A percentile compares a stretch with the other conserved stretches of the same genome.
These are phyloP conservation scores for Saccharum spontaneum DNA, from an alignment of 176 grass and related monocot genomes.

Conservation along the genomic window DNA sequence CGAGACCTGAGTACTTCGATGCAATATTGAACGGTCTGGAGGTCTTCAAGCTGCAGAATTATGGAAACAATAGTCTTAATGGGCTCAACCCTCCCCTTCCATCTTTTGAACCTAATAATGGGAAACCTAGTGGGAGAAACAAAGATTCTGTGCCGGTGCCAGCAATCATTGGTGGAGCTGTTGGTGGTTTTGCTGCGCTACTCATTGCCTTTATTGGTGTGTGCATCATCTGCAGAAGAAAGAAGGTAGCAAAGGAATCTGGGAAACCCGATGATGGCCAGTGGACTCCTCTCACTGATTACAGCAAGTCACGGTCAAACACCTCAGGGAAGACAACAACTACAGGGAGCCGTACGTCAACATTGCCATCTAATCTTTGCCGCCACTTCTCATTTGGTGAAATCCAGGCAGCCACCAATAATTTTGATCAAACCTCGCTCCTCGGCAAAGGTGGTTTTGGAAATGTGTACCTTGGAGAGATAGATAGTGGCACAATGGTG, in stretches of 20 bases:
- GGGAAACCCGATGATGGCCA: not conserved
- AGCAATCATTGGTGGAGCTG: not conserved
- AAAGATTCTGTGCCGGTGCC: not conserved
- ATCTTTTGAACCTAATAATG: not conserved
- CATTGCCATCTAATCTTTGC: not conserved
- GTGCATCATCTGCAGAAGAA: not conserved
- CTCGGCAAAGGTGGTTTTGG: not conserved
- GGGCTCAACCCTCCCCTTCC: not conserved
- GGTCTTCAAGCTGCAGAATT: not conserved
- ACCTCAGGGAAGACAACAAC: not conserved
- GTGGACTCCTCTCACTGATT: not conserved
- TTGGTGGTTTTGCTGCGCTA: not conserved
- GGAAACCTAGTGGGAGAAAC: not conserved
- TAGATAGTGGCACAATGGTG: not conserved
- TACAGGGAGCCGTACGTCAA: not conserved
- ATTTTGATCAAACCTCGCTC: not conserved
- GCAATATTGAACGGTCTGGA: not conserved
- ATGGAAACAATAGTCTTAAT: not conserved
- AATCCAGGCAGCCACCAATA: not conserved
- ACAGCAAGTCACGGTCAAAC: not conserved
- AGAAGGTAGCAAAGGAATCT: not conserved
- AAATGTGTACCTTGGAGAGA: not conserved
- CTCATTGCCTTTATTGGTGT: not conserved
- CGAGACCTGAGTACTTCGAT: not conserved
- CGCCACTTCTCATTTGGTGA: not conserved